These are phyloP conservation scores for Cornus kousa DNA, from an alignment of 148 eudicot species.

Conservation along the genomic window DNA sequence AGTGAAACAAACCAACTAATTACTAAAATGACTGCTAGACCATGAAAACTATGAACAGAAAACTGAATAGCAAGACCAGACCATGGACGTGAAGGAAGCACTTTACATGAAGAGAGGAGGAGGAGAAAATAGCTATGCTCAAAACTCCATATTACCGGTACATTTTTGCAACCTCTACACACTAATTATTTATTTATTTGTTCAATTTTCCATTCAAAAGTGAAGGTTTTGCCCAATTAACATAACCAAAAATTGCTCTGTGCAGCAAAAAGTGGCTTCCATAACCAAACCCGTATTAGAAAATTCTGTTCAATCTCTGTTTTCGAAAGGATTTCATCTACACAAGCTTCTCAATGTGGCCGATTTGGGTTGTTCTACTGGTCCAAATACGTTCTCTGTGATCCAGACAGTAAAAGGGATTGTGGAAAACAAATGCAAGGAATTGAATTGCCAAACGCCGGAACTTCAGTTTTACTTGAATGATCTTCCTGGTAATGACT, in stretches of 20 bases:
- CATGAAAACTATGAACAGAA: no score
- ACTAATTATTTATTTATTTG: no score
- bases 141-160: neutral
- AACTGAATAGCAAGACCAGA: neutral
- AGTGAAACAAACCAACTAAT: no score
- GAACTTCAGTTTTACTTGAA: slow-evolving; percentile 31
- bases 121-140: slow-evolving; percentile 7
- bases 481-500: slow-evolving; percentile 55
- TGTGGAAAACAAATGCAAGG: slow-evolving; percentile 10
- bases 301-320: slow-evolving; percentile 12
- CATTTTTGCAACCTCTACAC: neutral
- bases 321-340: neutral
- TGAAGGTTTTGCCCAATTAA: neutral
- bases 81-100: neutral
- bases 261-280: slow-evolving; percentile 12
- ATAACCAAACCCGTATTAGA: slow-evolving; percentile 20
- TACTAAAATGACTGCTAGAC: no score
- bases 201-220: no score
- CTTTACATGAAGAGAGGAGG: slow-evolving; percentile 4
- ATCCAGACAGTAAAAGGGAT: slow-evolving; percentile 9
- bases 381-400: slow-evolving; percentile 26
- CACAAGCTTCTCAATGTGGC: slow-evolving; percentile 22
- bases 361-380: slow-evolving; percentile 40
- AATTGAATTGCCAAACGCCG: slow-evolving; percentile 17
- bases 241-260: neutral